These are phyloP conservation scores for Lathyrus sativus DNA, from an alignment of 306 rosid species.

Conservation along the genomic window DNA sequence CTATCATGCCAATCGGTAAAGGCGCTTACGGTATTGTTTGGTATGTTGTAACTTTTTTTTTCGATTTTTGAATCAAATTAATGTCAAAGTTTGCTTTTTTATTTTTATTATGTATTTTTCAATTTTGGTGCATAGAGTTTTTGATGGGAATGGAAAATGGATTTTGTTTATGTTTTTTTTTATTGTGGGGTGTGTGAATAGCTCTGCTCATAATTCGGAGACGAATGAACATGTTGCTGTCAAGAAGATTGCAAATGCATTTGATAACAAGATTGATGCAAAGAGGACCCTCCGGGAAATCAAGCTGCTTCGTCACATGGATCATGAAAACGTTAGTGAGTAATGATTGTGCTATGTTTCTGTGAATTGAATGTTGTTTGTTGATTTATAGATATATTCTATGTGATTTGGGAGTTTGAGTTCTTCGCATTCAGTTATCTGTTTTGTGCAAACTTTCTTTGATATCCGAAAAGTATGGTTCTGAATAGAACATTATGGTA, in stretches of 20 bases:
- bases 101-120: neutral
- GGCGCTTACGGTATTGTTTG: slow-evolving; percentile 99
- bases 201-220: slow-evolving; percentile 87
- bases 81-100: slow-evolving; percentile 29
- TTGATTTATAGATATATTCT: no score
- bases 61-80: slow-evolving; percentile 13
- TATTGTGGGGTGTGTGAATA: slow-evolving; percentile 31
- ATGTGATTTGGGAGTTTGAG: slow-evolving; percentile 1
- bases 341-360: neutral
- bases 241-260: slow-evolving; percentile 95
- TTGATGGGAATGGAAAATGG: slow-evolving; percentile 15
- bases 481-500: no score
- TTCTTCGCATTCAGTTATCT: neutral
- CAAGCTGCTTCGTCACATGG: slow-evolving; percentile 98
- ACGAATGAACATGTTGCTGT: slow-evolving; percentile 88
- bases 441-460: no score
- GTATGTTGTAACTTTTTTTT: slow-evolving; percentile 42
- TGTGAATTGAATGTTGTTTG: no score
- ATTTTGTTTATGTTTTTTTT: slow-evolving; percentile 7
- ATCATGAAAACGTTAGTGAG: slow-evolving; percentile 90
- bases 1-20: slow-evolving; percentile 97
- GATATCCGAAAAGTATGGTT: no score
- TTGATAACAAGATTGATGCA: slow-evolving; percentile 92
- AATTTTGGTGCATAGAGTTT: no score
- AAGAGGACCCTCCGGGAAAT: slow-evolving; percentile 98